These are phyloP conservation scores for Penicillium sp. DNA, from an alignment of 2,329 filamentous ascomycete genomes.

Conservation along the genomic window DNA sequence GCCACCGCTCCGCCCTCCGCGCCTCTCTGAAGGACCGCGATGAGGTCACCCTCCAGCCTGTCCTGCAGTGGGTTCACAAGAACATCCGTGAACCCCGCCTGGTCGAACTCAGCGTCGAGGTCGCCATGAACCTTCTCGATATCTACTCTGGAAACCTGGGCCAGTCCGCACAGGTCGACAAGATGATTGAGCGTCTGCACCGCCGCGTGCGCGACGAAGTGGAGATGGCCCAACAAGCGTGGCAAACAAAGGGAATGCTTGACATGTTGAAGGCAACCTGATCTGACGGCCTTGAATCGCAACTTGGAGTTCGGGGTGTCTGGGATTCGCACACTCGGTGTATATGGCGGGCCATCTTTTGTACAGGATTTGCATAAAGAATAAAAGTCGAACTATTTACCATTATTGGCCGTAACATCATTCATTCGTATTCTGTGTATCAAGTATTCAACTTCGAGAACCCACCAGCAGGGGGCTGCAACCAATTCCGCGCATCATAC, in stretches of 20 bases:
- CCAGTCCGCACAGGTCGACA: conserved; percentile 69
- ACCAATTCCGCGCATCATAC: conserved; percentile 89
- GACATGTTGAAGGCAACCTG: conserved; percentile 59
- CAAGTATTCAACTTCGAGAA: conserved; percentile 64
- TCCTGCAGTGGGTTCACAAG: conserved; percentile 77
- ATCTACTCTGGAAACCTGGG: conserved; percentile 79
- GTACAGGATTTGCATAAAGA: conserved; percentile 27
- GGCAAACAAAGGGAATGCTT: conserved; percentile 82
- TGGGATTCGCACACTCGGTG: conserved; percentile 20
- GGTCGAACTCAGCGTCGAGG: conserved; percentile 76
- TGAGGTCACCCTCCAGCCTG: conserved; percentile 74
- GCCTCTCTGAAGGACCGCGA: conserved; percentile 77
- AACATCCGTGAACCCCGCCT: conserved; percentile 81
- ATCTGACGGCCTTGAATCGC: conserved; percentile 11
- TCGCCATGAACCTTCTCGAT: conserved; percentile 77
- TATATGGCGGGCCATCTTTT: conserved; percentile 27
- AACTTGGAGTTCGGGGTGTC: conserved; percentile 23
- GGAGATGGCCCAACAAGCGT: conserved; percentile 78
- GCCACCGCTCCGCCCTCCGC: conserved; percentile 81
- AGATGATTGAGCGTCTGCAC: conserved; percentile 66
- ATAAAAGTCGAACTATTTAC: conserved; percentile 19
- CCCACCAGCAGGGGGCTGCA: conserved; percentile 75
- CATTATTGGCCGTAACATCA: conserved; percentile 4
- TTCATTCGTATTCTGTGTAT: neutral
- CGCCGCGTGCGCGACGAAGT: conserved; percentile 71